Evolutionary conservation across 495 filamentous ascomycete species (phyloP), one percentile per base, ranked within the genome.

Genomic region (Halenospora varia): DNA sequence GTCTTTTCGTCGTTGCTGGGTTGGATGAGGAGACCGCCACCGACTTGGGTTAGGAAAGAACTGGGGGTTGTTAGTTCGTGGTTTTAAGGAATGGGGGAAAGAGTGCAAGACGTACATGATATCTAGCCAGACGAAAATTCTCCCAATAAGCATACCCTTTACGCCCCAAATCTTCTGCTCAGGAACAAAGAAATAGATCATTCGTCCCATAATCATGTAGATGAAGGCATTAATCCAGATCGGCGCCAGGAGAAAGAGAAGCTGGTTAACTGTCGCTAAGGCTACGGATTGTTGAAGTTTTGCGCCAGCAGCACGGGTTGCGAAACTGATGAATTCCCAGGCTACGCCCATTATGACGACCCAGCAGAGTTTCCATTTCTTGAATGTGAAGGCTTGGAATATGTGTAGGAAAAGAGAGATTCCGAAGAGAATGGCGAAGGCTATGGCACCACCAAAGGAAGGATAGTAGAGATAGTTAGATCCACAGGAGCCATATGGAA

Each of bases 161-260:
- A 89, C 70, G 1, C 72, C 61, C 39, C 65, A 70, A 9, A 87
- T 68, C 20, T 68, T 70, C 26, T 76, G 67, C 10, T 69, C 65
- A 1, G 77, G 72, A n/a, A 80, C 63, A 68, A 79, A 86, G 66
- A 79, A 81, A 62, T 75, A 74, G 15, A 88, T 77, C 73, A 88
- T 75, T 6, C 86, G 75, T 1, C 81, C 84, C 48, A 88, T 67
- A 15, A 81, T 77, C 84, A 88, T 87, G 73, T 88, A 89, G n/a
- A 77, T 72, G 62, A 81, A 88, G 2, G 85, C 85, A 39, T 88
- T 87, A 57, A 86, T 74, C 78, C 82, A 70, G 20, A 77, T 62
- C 0, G 78, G 79, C 3, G 77, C 77, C 2, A 77, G 65, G 10
- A 80, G 60, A 39, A 77, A 68, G 49, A 80, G 56, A 22, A 76